Base-by-base conservation (phyloP, 2,329 filamentous ascomycete species). In the Emergomyces orientalis region DNA sequence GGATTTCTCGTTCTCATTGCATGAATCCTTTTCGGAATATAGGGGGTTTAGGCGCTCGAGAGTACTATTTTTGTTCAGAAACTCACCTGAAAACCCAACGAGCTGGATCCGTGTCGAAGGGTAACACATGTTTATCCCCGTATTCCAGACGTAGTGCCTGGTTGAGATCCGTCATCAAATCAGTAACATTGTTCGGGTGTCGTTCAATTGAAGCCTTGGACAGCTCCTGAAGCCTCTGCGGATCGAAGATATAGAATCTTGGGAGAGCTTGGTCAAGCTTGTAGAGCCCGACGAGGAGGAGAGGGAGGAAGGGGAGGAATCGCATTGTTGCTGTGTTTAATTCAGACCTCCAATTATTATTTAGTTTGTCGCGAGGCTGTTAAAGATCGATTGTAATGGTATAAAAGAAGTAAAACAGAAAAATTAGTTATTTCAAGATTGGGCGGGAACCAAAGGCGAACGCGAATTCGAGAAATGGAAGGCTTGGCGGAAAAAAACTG, bases 51-150 rank as follows among this genome's bases (percentile, higher is more conserved):
- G 1, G 34, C 34, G 3, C 17, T 45, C 19, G 43, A 45, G 7
- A 17, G 9, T 19, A 45, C 9, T 19, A 17, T 45, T 9, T n/a
- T 22, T 22, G 43, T 19, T n/a, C 19, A 58, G 52, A 30, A 43
- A 34, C 32, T 30, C 54, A 66, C 58, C 61, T 94, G 70, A 93
- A 91, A 62, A 93, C 80, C 89, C 89, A 94, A 73, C 91, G 86
- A 75, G 90, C 84, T 71, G 74, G 88, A 78, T 65, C 54, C 6
- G 34, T 55, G n/a, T 59, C 60, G 34, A 65, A 63, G 4, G 61
- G 58, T 17, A 51, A 19, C 37, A 65, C 41, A 59, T 65, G 63
- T 45, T 65, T 45, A 17, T 60, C 54, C 25, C 63, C 63, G 57
- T 65, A 65, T 55, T 65, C 62, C 39, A 58, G 34, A 17, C 54